Conservation (phyloP, 2,329 filamentous ascomycete genomes). For the Clathrospora elynae region DNA sequence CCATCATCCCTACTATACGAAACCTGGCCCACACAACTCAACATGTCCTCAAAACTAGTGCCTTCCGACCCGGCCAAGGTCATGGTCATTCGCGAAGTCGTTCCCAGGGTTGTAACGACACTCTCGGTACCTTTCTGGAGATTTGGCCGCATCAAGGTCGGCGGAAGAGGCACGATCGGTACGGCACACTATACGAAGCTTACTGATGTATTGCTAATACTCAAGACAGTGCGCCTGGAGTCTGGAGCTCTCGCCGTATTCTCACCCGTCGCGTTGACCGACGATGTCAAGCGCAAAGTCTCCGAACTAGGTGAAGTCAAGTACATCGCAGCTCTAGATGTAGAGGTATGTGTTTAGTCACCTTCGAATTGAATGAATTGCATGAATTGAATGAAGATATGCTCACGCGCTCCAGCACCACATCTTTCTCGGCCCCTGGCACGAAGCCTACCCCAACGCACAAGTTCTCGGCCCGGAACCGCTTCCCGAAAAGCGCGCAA, state of each 20-base stretch:
- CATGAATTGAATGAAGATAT: background rate
- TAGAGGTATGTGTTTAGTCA: conserved; percentile 58
- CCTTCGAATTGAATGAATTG: background rate
- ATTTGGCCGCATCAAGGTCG: conserved; percentile 78
- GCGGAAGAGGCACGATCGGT: conserved; percentile 86
- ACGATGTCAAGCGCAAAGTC: conserved; percentile 68
- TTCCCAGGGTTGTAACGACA: conserved; percentile 72
- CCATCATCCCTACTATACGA: background rate
- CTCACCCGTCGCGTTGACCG: conserved; percentile 85
- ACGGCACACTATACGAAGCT: conserved; percentile 30
- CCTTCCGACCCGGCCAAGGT: conserved; percentile 74
- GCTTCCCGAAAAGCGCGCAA: conserved; percentile 78
- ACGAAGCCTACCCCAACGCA: conserved; percentile 75
- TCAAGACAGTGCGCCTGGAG: conserved; percentile 69
- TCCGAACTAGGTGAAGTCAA: conserved; percentile 67
- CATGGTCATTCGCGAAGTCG: conserved; percentile 88
- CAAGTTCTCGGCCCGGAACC: conserved; percentile 82
- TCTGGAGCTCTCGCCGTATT: conserved; percentile 84
- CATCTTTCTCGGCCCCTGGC: conserved; percentile 88
- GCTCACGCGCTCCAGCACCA: too few relatives aligned
- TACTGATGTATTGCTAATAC: conserved; percentile 16
- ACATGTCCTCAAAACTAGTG: conserved; percentile 49
- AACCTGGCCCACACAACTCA: conserved; percentile 9
- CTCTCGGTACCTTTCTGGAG: conserved; percentile 84
- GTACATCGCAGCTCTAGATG: conserved; percentile 86